Evolutionary conservation across 1,284 basidiomycete genomes (phyloP), one percentile per base, ranked within the genome.

Genomic region (Heimioporus punctisporus): DNA sequence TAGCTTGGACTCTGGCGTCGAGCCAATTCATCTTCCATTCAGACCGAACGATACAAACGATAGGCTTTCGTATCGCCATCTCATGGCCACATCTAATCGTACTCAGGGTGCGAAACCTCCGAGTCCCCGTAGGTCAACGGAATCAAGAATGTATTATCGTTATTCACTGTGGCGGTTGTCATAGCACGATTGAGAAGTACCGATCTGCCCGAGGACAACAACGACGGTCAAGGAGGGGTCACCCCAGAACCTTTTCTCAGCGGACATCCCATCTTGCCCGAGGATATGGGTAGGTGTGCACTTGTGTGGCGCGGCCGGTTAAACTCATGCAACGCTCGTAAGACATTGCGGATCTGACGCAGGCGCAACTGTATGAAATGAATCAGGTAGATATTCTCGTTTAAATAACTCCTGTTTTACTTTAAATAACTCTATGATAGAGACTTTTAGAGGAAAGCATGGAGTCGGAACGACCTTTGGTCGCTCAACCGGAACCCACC

Each of bases 401-500:
- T 43, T 25, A 8, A 8, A 37, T 52, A 14, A 8, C 46, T 43
- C 71, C 15, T 6, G 19, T 10, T 49, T 15, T 31, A 26, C 27
- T 31, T 9, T 6, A 2, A 45, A 44, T 51, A 30, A 8, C 24
- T 46, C 21, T 46, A 23, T 48, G 14, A 46, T 55, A 83, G 81
- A 74, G 72, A 51, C 64, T 81, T 5, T 62, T 83, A 5, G 74
- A 83, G 25, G 82, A 84, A 43, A 79, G 76, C 45, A 73, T 78
- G 53, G 65, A 28, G 14, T 75, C 73, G 14, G 65, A 72, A 34
- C 74, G 79, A 19, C 84, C 84, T 7, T 69, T 88, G 40, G 76
- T 90, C 51, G 77, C 79, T 50, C 62, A 69, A 15, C 68, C 83
- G 21, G 71, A 73, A 23, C 74, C 81, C 4, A 81, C 86, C 55